Conservation (phyloP, 2,329 filamentous ascomycete genomes). For the Aureobasidium sp. region DNA sequence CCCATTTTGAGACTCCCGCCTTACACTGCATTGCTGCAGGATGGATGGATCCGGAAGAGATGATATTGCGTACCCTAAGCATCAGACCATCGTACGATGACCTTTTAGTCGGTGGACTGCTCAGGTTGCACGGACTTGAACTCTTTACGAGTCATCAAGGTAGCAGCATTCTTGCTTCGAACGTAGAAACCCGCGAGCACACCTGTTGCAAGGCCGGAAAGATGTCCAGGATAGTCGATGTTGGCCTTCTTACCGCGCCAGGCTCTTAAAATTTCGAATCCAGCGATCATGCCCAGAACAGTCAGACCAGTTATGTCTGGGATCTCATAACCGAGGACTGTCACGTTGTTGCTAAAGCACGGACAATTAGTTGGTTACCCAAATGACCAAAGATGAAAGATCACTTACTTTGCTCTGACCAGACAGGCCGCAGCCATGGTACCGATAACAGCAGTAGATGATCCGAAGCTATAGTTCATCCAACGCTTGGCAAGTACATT, state of each 20-base stretch:
- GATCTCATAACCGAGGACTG: conserved; percentile 26
- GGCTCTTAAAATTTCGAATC: conserved; percentile 23
- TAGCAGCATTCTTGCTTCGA: conserved; percentile 11
- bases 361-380: not conserved
- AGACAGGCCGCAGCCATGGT: conserved; percentile 52
- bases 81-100: not conserved
- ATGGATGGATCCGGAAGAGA: not conserved
- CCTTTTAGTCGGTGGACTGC: not conserved
- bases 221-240: conserved; percentile 31
- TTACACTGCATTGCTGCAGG: not conserved
- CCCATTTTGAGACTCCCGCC: not conserved
- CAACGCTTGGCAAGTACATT: conserved; percentile 40
- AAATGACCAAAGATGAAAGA: not conserved
- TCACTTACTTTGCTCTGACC: conserved; percentile 24
- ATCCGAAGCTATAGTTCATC: conserved; percentile 53
- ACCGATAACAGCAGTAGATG: conserved; percentile 58
- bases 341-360: conserved; percentile 23
- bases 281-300: conserved; percentile 32
- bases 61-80: too few species aligned
- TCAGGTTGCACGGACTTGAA: not conserved
- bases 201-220: conserved; percentile 28
- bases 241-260: conserved; percentile 21
- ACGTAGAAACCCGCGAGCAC: conserved; percentile 20
- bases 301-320: conserved; percentile 29
- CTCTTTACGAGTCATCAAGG: conserved; percentile 12